Evolutionary conservation across 345 rosid species (phyloP).

Genomic region (Brassica rapa): DNA sequence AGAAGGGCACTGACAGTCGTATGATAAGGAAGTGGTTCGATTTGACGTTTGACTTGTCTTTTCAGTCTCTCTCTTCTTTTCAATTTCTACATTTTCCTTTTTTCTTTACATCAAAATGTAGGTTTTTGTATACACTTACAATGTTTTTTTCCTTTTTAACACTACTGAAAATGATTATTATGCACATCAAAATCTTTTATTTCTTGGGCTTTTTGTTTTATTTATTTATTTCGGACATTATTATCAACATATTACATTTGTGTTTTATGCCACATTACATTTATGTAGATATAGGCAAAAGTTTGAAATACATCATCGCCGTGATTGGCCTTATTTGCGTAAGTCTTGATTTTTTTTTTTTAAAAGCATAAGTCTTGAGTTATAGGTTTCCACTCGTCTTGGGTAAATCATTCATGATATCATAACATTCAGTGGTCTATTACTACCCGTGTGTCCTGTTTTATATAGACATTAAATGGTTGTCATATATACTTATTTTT

Average conservation of each 20-base stretch:
- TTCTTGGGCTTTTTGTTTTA: background rate
- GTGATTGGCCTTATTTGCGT: constrained; percentile 27
- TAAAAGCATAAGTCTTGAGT: constrained; percentile 4
- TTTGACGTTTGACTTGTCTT: constrained; percentile 99
- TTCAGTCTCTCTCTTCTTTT: constrained; percentile 46
- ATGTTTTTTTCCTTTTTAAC: background rate
- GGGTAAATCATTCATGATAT: background rate
- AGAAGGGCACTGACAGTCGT: constrained; percentile 86
- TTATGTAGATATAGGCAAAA: background rate
- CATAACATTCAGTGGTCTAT: background rate
- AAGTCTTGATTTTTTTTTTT: background rate
- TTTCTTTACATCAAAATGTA: constrained; percentile 11
- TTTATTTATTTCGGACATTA: background rate
- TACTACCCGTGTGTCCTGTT: background rate
- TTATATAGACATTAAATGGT: background rate
- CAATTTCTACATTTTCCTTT: background rate
- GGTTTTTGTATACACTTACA: background rate
- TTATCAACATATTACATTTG: background rate
- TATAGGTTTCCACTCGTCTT: background rate
- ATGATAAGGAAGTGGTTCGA: constrained; percentile 88
- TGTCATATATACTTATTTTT: background rate
- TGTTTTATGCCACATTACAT: background rate
- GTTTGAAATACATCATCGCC: constrained; percentile 12
- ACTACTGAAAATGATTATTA: background rate
- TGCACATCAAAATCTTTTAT: background rate